Conservation (phyloP, 129 eudicot species). For the Pittosporum tobira region DNA sequence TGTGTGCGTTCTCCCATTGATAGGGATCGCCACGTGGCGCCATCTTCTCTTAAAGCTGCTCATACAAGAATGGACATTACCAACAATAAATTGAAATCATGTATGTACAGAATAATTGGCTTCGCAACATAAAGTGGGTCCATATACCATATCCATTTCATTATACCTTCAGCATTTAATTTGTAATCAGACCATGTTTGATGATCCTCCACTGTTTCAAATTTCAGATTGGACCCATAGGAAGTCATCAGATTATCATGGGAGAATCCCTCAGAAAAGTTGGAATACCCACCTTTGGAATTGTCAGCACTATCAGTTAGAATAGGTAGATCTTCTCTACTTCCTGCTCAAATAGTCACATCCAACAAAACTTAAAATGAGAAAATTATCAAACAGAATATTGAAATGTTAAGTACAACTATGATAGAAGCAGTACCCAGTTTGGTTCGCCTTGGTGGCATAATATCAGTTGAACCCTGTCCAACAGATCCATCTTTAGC, state of each 20-base stretch:
- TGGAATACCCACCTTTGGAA: conserved; percentile 30
- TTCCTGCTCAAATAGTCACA: conserved; percentile 35
- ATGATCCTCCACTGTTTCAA: conserved; percentile 18
- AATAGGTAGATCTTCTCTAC: conserved; percentile 57
- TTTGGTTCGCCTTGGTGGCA: conserved; percentile 46
- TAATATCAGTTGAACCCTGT: conserved; percentile 34
- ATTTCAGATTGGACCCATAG: conserved; percentile 15
- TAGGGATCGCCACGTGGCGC: conserved; percentile 45
- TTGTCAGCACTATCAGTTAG: conserved; percentile 31
- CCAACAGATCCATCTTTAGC: conserved; percentile 73
- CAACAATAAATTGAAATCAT: neutral
- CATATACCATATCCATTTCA: neutral
- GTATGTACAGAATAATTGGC: neutral
- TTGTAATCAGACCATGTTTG: conserved; percentile 20
- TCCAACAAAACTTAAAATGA: conserved; percentile 2
- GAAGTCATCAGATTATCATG: conserved; percentile 25
- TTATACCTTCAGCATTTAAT: conserved; percentile 31
- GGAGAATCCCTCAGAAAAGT: conserved; percentile 19
- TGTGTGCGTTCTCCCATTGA: conserved; percentile 39
- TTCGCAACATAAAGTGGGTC: neutral
- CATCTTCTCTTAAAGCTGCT: conserved; percentile 38
- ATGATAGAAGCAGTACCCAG: conserved; percentile 35
- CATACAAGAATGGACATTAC: neutral
- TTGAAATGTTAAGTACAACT: neutral
- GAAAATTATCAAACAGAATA: neutral